Evolutionary conservation across 768 basidiomycete species (phyloP).

Genomic region (Mycena maculata): DNA sequence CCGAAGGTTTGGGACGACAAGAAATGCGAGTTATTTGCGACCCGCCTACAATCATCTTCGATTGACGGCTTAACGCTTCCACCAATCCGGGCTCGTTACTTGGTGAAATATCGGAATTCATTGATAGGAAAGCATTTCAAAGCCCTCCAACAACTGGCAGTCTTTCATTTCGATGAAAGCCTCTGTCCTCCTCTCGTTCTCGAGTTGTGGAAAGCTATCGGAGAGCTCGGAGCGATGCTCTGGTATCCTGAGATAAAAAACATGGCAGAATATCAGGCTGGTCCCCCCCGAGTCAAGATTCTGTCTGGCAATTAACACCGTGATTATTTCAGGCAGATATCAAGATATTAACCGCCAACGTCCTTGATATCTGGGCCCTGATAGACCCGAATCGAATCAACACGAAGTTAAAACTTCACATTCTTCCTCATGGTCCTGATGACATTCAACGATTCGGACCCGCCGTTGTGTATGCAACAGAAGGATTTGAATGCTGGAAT

Average conservation of each 20-base stretch:
- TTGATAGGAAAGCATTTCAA: slow-evolving; percentile 10
- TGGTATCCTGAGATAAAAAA: slow-evolving; percentile 2
- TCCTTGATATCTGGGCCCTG: slow-evolving; percentile 12
- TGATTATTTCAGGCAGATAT: slow-evolving; percentile 22
- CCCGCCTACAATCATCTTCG: slow-evolving; percentile 19
- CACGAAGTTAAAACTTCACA: slow-evolving; percentile 1
- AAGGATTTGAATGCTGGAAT: slow-evolving; percentile 23
- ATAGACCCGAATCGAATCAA: slow-evolving; percentile 42
- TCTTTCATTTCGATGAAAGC: neutral
- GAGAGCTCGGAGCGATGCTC: neutral
- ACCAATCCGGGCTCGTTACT: neutral
- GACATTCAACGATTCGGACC: slow-evolving; percentile 9
- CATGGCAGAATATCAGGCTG: neutral
- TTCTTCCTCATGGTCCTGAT: neutral
- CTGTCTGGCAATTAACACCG: too few relatives aligned
- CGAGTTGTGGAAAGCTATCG: neutral
- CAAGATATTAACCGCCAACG: slow-evolving; percentile 30
- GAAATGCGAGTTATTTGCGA: slow-evolving; percentile 39
- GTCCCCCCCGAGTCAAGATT: too few relatives aligned
- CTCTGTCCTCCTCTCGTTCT: neutral
- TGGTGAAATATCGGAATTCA: slow-evolving; percentile 1
- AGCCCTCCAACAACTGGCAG: neutral
- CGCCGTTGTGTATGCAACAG: neutral
- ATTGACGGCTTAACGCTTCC: neutral
- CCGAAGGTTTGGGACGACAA: slow-evolving; percentile 39